Base-by-base conservation (phyloP, 495 filamentous ascomycete genomes). In the Aspergillus cristatus region DNA sequence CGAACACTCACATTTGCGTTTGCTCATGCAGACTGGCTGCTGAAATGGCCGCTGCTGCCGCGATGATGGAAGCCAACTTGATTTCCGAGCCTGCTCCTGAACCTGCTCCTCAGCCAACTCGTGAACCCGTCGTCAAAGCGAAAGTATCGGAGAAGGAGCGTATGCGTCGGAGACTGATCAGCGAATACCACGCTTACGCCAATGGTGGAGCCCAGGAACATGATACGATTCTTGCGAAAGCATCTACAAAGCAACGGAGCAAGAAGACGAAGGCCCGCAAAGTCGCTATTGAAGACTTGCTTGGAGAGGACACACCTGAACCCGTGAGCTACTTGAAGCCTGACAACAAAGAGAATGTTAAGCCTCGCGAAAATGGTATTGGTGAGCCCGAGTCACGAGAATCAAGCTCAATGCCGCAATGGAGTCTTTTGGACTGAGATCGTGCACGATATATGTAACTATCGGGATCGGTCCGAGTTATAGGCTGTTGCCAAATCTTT, bases 131-230 rank as follows among this genome's bases (percentile, higher is more conserved):
- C 1, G 24, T 14, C 11, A 18, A 12, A 24, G 18, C 10, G 1
- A 17, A 15, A 15, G 13, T 28, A 15, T 11, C 36, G 22, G 39
- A 42, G 11, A 34, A 28, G 7, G 31, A 36, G 24, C 28, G 17
- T 14, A 3, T 20, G 4, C 45, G 22, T 7, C 32, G 15, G 14
- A 32, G 16, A 20, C 32, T 31, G 6, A 20, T 50, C 7, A 10
- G 34, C 10, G 24, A 13, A 5, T 60, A 51, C 32, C 47, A 52
- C 18, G 48, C 37, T 1, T 55, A 47, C 34, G 53, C 51, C 6
- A 51, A 46, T 13, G 57, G 50, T 4, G 53, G 53, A 4, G 40
- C 38, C 5, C 46, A 47, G 34, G 39, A 52, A 13, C 48, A 50
- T 11, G 57, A 60, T 39, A 44, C 30, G n/a, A 11, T 43, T 2